Evolutionary conservation across 768 basidiomycete species (phyloP).

Genomic region (Boletus tylopilopsis): DNA sequence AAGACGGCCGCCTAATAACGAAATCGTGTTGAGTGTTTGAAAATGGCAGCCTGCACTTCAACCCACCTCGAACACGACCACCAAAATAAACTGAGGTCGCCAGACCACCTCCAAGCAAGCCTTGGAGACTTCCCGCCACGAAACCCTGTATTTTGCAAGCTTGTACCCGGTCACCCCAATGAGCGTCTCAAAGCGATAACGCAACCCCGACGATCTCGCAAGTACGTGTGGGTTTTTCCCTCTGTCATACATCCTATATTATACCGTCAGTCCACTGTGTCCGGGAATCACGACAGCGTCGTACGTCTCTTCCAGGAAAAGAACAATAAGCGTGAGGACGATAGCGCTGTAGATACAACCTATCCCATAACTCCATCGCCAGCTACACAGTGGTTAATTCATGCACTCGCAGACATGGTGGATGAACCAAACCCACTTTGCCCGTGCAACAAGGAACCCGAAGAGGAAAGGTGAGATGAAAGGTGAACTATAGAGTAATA

Average conservation of each 20-base stretch:
- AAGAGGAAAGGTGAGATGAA: conserved; percentile 30
- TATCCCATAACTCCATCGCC: conserved; percentile 53
- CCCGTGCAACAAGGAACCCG: conserved; percentile 27
- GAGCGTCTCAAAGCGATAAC: conserved; percentile 43
- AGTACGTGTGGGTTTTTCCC: conserved; percentile 31
- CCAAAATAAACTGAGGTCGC: conserved; percentile 45
- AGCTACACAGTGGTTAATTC: conserved; percentile 25
- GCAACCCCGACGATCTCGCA: conserved; percentile 29
- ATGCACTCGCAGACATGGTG: too few species aligned
- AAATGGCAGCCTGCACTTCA: background rate
- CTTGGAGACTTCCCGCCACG: conserved; percentile 34
- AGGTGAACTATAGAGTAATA: conserved; percentile 25
- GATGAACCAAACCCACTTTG: conserved; percentile 19
- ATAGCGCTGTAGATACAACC: conserved; percentile 44
- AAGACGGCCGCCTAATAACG: conserved; percentile 37
- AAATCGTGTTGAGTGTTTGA: background rate
- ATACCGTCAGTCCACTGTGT: background rate
- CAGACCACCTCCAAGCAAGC: conserved; percentile 40
- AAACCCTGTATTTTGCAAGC: conserved; percentile 43
- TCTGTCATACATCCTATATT: conserved; percentile 46
- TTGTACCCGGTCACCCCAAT: conserved; percentile 45
- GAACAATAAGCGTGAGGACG: conserved; percentile 42
- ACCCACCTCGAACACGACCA: conserved; percentile 38
- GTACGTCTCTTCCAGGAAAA: conserved; percentile 52
- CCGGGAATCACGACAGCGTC: conserved; percentile 1